phyloP scores from a whole-genome alignment of 164 flowering plant species.

The Litsea cubeba region DNA sequence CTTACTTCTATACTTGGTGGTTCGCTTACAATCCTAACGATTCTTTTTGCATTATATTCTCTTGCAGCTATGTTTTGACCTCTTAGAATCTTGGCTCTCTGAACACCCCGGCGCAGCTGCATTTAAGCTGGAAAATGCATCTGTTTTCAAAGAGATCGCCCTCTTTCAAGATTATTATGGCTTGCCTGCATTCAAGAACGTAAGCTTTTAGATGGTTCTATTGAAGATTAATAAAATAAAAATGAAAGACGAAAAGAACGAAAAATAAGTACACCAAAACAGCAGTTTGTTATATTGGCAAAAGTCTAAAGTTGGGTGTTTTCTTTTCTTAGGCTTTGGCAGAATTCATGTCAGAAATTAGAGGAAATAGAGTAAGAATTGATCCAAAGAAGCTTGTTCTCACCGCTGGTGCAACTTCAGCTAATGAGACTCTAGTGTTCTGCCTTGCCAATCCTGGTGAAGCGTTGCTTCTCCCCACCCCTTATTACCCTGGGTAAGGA shows the following conservation, averaged over 20 bases:
- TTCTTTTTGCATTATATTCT: background rate
- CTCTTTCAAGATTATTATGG: slow-evolving; percentile 57
- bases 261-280: background rate
- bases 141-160: slow-evolving; percentile 45
- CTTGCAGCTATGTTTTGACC: slow-evolving; percentile 37
- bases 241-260: background rate
- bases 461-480: slow-evolving; percentile 44
- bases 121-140: slow-evolving; percentile 24
- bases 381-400: slow-evolving; percentile 42
- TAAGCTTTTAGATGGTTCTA: slow-evolving; percentile 7
- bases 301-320: background rate
- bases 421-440: slow-evolving; percentile 47
- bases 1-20: background rate
- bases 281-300: background rate
- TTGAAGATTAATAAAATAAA: background rate
- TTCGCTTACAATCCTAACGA: background rate
- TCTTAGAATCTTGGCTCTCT: slow-evolving; percentile 43
- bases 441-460: slow-evolving; percentile 47
- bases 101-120: slow-evolving; percentile 25
- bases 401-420: slow-evolving; percentile 52
- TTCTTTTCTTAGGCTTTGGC: slow-evolving; percentile 22
- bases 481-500: slow-evolving; percentile 49
- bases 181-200: slow-evolving; percentile 43
- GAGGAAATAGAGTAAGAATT: slow-evolving; percentile 37
- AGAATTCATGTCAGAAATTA: slow-evolving; percentile 37